phyloP scores from a whole-genome alignment of 768 basidiomycete genomes.

The Tricholoma terreum region DNA sequence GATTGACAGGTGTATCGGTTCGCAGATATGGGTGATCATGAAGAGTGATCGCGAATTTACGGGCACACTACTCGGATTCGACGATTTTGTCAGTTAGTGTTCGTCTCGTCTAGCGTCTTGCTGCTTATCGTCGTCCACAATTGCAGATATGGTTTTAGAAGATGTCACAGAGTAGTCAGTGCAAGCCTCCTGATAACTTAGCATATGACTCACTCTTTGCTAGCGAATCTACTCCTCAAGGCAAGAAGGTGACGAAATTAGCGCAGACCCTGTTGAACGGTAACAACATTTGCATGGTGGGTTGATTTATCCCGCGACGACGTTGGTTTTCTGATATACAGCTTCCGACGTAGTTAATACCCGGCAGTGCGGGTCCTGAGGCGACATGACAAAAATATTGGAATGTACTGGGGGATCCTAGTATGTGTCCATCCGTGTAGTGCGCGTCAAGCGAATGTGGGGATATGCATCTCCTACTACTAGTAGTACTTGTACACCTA shows the following conservation, averaged over 20 bases:
- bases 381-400: background rate
- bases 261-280: conserved; percentile 90
- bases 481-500: too few species aligned
- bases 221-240: conserved; percentile 85
- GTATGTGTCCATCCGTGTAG: too few species aligned
- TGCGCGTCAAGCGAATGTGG: too few species aligned
- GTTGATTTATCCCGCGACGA: conserved; percentile 19
- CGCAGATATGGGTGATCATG: conserved; percentile 97
- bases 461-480: too few species aligned
- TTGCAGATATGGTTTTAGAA: conserved; percentile 86
- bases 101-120: background rate
- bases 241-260: conserved; percentile 75
- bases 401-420: background rate
- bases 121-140: background rate
- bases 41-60: conserved; percentile 97
- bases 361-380: conserved; percentile 69
- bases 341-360: conserved; percentile 50
- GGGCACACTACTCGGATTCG: conserved; percentile 91
- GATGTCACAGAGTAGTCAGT: conserved; percentile 95
- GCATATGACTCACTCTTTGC: background rate
- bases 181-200: background rate
- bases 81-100: conserved; percentile 98
- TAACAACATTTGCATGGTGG: conserved; percentile 95
- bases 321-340: conserved; percentile 2
- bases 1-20: conserved; percentile 96